Base-by-base conservation (phyloP, 2,329 filamentous ascomycete species). In the Samsoniella hepiali region DNA sequence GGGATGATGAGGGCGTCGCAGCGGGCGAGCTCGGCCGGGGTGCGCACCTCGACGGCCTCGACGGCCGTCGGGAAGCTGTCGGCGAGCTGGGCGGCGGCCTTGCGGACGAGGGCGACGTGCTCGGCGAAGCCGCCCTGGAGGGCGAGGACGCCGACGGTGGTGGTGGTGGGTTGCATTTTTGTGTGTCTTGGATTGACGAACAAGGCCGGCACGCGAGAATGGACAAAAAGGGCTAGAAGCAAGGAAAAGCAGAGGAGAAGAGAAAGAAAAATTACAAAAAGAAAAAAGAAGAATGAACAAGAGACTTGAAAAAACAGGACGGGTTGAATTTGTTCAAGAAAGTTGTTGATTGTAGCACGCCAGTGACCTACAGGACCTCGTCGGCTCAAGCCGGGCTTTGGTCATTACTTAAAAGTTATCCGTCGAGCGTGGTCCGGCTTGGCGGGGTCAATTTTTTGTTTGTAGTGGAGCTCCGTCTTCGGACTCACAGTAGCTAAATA, bases 101-200 rank as follows among this genome's bases (percentile, higher is more conserved):
- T 82, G 68, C 84, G 84, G 44, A 98, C 82, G 44, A 96, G 84
- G 67, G 86, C 82, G 63, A 97, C 75, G 79, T 99, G 94, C 75
- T 99, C 94, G 71, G 87, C 84, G 76, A 98, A 97, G 64, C 93
- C 94, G 70, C 95, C 95, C 77, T 99, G 95, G 22, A 99, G 85
- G 68, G 95, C 85, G 59, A 89, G 77, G 31, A 89, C 85, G 54
- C 86, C 87, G 42, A 89, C 77, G 2, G 81, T 84, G 65, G 85
- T 70, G 65, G 67, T 69, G 42, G 63, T 54, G 34, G 64, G 53
- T 36, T 63, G 53, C 63, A 71, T 68, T 42, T 15, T 5, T 32
- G 3, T 5, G 51, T 27, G 22, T 22, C 22, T 22, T 22, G 22
- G 22, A 22, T 22, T 22, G 22, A 22, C 22, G 22, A 22, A 22